A percentile compares a stretch with the other conserved stretches of the same genome.
These are phyloP conservation scores for Arabidopsis hybrid DNA, from an alignment of 441 rosid genomes.

Conservation along the genomic window DNA sequence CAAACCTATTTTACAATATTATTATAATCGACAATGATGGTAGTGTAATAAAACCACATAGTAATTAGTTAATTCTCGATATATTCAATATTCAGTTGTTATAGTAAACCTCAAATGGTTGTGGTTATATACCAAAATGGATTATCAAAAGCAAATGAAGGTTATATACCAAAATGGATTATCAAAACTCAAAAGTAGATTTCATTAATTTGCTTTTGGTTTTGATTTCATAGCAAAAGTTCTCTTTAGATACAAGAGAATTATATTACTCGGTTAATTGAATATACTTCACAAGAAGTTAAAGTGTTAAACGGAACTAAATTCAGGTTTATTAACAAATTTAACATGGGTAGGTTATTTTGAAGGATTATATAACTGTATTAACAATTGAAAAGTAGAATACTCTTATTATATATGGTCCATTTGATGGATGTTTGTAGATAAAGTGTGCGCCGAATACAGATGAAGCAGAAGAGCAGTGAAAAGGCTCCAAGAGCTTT, in stretches of 20 bases:
- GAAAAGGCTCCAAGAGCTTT: conserved; percentile 39
- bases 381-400: not conserved
- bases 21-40: conserved; percentile 12
- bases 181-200: not conserved
- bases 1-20: conserved; percentile 21
- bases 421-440: conserved; percentile 17
- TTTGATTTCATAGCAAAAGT: not conserved
- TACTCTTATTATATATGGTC: not conserved
- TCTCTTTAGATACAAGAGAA: not conserved
- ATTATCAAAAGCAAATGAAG: not conserved
- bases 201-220: not conserved
- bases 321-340: not conserved
- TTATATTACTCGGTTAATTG: not conserved
- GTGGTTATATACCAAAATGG: too few relatives aligned
- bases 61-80: conserved; percentile 23
- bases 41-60: conserved; percentile 31
- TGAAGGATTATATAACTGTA: not conserved
- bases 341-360: not conserved
- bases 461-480: conserved; percentile 33
- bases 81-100: not conserved
- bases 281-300: not conserved
- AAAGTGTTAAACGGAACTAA: not conserved
- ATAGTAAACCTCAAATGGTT: conserved; percentile 4
- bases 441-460: conserved; percentile 28
- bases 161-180: not conserved